phyloP scores from a whole-genome alignment of 2,329 filamentous ascomycete genomes.

The Macrophomina phaseolina region DNA sequence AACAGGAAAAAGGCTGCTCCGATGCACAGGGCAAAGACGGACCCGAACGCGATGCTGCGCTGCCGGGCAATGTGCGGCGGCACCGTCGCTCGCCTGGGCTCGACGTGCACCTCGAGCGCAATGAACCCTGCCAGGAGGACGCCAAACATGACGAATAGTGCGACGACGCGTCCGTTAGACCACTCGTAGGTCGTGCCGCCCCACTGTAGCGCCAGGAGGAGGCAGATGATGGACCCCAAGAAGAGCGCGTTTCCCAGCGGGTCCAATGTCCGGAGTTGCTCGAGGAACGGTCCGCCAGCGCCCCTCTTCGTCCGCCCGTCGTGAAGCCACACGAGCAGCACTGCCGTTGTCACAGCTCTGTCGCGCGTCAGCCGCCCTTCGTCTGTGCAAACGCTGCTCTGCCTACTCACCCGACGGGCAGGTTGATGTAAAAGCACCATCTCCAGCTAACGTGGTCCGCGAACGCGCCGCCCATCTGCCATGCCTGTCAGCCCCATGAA shows the following conservation, averaged over 20 bases:
- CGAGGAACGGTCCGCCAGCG: neutral
- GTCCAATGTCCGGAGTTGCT: conserved; percentile 32
- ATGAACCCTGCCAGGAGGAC: conserved; percentile 28
- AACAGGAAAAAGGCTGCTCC: conserved; percentile 35
- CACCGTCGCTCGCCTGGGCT: conserved; percentile 39
- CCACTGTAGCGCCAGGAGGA: conserved; percentile 46
- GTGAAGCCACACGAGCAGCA: conserved; percentile 30
- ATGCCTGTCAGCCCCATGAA: conserved; percentile 13
- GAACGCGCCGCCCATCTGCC: conserved; percentile 23
- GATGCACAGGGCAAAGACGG: conserved; percentile 41
- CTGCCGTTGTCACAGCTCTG: conserved; percentile 2
- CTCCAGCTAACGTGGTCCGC: conserved; percentile 12
- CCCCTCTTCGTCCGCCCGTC: conserved; percentile 27
- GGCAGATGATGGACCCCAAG: conserved; percentile 41
- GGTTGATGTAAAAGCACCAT: conserved; percentile 39
- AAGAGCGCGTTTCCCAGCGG: conserved; percentile 39
- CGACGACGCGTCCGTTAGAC: conserved; percentile 31
- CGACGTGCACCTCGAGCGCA: conserved; percentile 33
- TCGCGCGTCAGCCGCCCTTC: too few relatives aligned
- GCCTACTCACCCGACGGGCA: conserved; percentile 26
- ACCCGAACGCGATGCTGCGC: conserved; percentile 38
- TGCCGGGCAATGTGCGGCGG: conserved; percentile 34
- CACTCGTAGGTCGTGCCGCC: conserved; percentile 36
- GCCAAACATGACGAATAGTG: conserved; percentile 26
- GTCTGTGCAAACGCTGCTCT: too few relatives aligned